Base-by-base conservation (phyloP, 2,329 filamentous ascomycete species). In the Colletotrichum tanaceti region DNA sequence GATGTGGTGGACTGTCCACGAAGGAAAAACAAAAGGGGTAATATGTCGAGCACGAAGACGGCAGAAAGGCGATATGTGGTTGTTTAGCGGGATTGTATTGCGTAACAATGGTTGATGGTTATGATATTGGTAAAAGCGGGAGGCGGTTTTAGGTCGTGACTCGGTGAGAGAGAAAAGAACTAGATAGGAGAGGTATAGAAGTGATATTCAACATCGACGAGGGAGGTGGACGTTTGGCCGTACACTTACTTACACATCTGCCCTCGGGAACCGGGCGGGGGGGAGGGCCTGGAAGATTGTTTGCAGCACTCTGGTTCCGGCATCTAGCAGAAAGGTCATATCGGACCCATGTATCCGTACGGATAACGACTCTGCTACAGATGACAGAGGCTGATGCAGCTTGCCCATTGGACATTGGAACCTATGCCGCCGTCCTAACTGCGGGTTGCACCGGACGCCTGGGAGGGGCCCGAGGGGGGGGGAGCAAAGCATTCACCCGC, bases 401-500 rank as follows among this genome's bases (percentile, higher is more conserved):
- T 49, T 60, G 20, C 22, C 65, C 65, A 65, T 47, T 57, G 55
- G 44, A 32, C 9, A 32, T 32, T 32, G 28, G 46, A 50, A 61
- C 49, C 32, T 53, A 16, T 55, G 47, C 49, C 14, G 22, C 52
- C 49, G 11, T 43, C 11, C 38, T 14, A 58, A 57, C 55, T 50
- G 49, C 38, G 62, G 55, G 53, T 52, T 59, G 32, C 62, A 55
- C 28, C 43, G 38, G 55, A 52, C 22, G 7, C 14, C 57, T 49
- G n/a, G 49, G 55, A 28, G 57, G 43, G 49, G 61, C n/a, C n/a
- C n/a, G 47, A n/a, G 55, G 54, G 60, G 47, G 39, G 46, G 18
- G 32, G 32, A 54, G 50, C 43, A 69, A 69, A 49, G 47, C 66
- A 69, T 69, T 69, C 66, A 65, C 57, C 66, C 66, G 66, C 66